Percentiles rank a stretch among this genome's conserved stretches.
Conservation (phyloP, 768 basidiomycete genomes). For the Tulasnella sp. region DNA sequence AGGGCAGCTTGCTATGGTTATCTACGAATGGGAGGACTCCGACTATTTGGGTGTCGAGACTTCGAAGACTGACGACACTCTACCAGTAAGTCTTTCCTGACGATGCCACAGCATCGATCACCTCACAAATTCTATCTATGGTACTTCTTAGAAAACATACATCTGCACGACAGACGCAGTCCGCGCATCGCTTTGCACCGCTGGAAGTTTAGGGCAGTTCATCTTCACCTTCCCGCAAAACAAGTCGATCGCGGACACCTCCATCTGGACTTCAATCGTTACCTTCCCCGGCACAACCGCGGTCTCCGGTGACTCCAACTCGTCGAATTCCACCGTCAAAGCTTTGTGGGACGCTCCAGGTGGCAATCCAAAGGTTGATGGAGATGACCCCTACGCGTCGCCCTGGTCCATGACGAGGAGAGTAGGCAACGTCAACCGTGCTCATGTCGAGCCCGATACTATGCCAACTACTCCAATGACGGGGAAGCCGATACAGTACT, state of each 20-base stretch:
- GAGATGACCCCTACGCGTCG: constrained; percentile 31
- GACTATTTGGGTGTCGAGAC: constrained; percentile 67
- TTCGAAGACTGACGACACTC: constrained; percentile 37
- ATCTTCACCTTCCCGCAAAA: constrained; percentile 65
- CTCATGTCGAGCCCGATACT: not conserved
- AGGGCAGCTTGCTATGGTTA: constrained; percentile 86
- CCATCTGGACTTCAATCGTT: constrained; percentile 80
- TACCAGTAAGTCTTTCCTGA: constrained; percentile 42
- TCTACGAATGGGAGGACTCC: constrained; percentile 93
- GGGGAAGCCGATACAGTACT: constrained; percentile 42
- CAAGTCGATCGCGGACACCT: constrained; percentile 54
- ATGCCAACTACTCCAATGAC: constrained; percentile 30
- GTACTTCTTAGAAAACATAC: constrained; percentile 64
- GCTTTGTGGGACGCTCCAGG: constrained; percentile 49
- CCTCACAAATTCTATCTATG: not conserved
- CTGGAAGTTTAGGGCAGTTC: constrained; percentile 71
- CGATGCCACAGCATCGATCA: not conserved
- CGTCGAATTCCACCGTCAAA: constrained; percentile 6
- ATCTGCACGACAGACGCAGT: constrained; percentile 83
- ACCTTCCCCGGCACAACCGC: constrained; percentile 34
- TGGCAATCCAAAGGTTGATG: constrained; percentile 44
- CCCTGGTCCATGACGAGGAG: constrained; percentile 29
- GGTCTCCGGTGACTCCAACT: not conserved
- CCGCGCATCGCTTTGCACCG: constrained; percentile 54
- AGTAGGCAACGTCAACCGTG: not conserved